Percentiles rank a stretch among this genome's conserved stretches.
Conservation (phyloP, 495 filamentous ascomycete species). For the Elaphomyces granulatus region DNA sequence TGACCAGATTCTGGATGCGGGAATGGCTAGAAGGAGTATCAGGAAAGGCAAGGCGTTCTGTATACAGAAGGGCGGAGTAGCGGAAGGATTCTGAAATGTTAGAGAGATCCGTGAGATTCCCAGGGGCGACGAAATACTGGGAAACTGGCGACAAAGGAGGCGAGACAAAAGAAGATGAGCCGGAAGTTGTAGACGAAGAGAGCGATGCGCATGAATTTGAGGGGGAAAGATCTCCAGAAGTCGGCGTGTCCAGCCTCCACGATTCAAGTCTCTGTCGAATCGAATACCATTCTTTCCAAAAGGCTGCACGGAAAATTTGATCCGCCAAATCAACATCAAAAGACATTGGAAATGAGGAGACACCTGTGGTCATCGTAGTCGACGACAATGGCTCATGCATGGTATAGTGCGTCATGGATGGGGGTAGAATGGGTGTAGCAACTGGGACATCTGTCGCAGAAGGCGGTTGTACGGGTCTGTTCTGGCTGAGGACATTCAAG, state of each 20-base stretch:
- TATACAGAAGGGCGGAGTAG: constrained; percentile 78
- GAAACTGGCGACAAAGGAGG: constrained; percentile 17
- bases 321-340: constrained; percentile 14
- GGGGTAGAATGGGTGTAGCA: constrained; percentile 24
- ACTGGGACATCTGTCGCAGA: constrained; percentile 17
- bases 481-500: constrained; percentile 79
- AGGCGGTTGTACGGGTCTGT: constrained; percentile 34
- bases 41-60: constrained; percentile 74
- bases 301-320: constrained; percentile 32
- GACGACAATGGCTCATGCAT: constrained; percentile 14
- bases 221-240: constrained; percentile 11
- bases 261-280: constrained; percentile 60
- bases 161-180: constrained; percentile 15
- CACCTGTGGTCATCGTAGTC: neutral
- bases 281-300: constrained; percentile 80
- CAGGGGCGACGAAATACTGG: constrained; percentile 20
- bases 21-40: constrained; percentile 56
- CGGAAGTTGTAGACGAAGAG: constrained; percentile 27
- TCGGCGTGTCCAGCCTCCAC: constrained; percentile 54
- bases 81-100: constrained; percentile 80
- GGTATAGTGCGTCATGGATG: constrained; percentile 22
- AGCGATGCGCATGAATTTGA: constrained; percentile 11
- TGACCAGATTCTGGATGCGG: constrained; percentile 72
- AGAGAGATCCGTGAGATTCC: constrained; percentile 38
- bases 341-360: neutral